Evolutionary conservation across 495 filamentous ascomycete genomes (phyloP), one percentile per base, ranked within the genome.

Genomic region (Talaromyces proteolyticus): DNA sequence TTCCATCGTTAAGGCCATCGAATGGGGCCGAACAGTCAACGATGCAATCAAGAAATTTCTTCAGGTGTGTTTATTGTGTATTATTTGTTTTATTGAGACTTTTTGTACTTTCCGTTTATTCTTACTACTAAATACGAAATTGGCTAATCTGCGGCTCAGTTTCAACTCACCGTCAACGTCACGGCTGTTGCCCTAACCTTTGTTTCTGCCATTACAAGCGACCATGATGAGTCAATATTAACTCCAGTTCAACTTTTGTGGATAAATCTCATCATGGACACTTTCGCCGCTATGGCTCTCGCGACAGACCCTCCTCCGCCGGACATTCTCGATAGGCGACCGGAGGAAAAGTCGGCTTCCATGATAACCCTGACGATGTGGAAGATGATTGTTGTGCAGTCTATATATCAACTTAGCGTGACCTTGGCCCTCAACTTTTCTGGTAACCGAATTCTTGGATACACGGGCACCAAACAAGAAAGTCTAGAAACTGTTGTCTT

Each of bases 1-100:
- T 11, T 89, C 85, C 10, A 89, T 91, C 54, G 78, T 89, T 23
- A 86, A 81, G 53, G 87, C 86, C 41, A 69, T 90, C 21, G 78
- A 81, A 69, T 89, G 85, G 86, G 89, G 89, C 5, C 85, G 89
- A 42, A 86, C 88, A 17, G 89, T 95, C 56, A 95, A 95, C 54
- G 89, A 95, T 57, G 88, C 89, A 2, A 89, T 95, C 52, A 82
- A 88, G 67, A 90, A 91, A 57, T 95, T 95, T 61, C 70, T 95
- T 16, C 89, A 95, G 43, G 50, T 53, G 22, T 41, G 36, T 5
- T 39, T 23, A 18, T 5, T n/a, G 3, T 26, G 16, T 3, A 16
- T 11, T 23, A n/a, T n/a, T n/a, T n/a, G n/a, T n/a, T n/a, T n/a
- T n/a, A n/a, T n/a, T n/a, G n/a, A n/a, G n/a, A n/a, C n/a, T n/a